Conservation (phyloP, 805 yeast species). For the Jamesozyma gamospora region DNA sequence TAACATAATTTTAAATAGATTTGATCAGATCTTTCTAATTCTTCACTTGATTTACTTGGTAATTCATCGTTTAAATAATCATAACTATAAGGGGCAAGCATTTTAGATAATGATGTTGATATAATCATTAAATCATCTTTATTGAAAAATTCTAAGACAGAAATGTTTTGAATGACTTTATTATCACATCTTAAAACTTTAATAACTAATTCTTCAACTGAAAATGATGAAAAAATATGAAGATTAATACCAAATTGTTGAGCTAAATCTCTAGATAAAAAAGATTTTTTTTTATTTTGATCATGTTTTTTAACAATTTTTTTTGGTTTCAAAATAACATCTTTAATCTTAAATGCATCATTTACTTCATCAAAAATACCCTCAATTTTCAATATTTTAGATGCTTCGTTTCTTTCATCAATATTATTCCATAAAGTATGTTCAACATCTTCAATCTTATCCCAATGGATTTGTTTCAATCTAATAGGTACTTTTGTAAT, state of each 20-base stretch:
- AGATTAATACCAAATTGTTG: constrained; percentile 76
- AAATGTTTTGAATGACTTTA: constrained; percentile 41
- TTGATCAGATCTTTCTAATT: constrained; percentile 60
- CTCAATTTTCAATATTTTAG: constrained; percentile 40
- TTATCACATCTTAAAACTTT: constrained; percentile 54
- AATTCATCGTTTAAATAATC: constrained; percentile 32
- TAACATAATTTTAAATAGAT: constrained; percentile 58
- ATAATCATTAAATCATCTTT: constrained; percentile 56
- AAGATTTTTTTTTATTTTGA: constrained; percentile 33
- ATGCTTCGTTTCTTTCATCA: constrained; percentile 31
- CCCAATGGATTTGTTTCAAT: constrained; percentile 79
- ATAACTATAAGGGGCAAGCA: constrained; percentile 54
- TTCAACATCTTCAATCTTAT: constrained; percentile 48
- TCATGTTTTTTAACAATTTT: constrained; percentile 24
- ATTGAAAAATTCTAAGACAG: constrained; percentile 59
- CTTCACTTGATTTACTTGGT: constrained; percentile 33
- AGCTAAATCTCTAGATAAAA: constrained; percentile 59
- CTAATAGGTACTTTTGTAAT: constrained; percentile 35
- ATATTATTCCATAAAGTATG: constrained; percentile 55
- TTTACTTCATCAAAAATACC: constrained; percentile 65
- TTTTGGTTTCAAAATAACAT: constrained; percentile 25
- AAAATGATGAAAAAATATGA: constrained; percentile 46
- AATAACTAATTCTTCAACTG: constrained; percentile 45
- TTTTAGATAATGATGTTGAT: constrained; percentile 44
- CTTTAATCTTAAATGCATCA: constrained; percentile 43